Evolutionary conservation across 331 rosid genomes (phyloP), one percentile per base, ranked within the genome.

Genomic region (Malus hybrid): DNA sequence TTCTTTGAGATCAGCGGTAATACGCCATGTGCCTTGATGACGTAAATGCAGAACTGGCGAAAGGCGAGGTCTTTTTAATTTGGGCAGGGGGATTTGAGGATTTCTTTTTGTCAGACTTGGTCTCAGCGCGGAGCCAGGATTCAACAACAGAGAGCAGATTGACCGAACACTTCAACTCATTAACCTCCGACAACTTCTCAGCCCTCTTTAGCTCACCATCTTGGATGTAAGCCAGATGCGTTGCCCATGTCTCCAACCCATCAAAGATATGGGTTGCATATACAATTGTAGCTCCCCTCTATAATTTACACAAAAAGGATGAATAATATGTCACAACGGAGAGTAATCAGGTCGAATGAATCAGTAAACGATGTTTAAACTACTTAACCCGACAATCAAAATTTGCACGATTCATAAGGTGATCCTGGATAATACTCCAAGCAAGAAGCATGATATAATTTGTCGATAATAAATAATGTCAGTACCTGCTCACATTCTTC

Each of bases 21-120:
- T 94, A 94, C 18, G 97, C 96, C 99, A 94, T 94, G 85, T 94
- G 99, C 74, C 93, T 92, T 28, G 99, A 94, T 62, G 97, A 85
- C 84, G 75, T 75, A 85, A 93, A 93, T 28, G 97, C 91, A 78
- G 93, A 89, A 60, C 81, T 75, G 28, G 83, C 84, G n/a, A 63
- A 72, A 73, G 91, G 80, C 65, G 83, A 79, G 33, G 52, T 70
- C 74, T 79, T 87, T 64, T 83, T 92, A 65, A 34, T 55, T 67
- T 76, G 76, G 68, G 88, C 76, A 72, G 83, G 81, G 54, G 81
- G 84, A 52, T 84, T 78, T 54, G 82, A 76, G 70, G 83, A 83
- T 18, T 81, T 86, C 89, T 84, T 90, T 85, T 80, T 91, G 73
- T 83, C 93, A 10, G 68, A 64, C 85, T 88, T 90, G 79, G 85